Evolutionary conservation across 2,329 filamentous ascomycete species (phyloP), one percentile per base, ranked within the genome.

Genomic region (Hawksworthiomyces lignivorus): DNA sequence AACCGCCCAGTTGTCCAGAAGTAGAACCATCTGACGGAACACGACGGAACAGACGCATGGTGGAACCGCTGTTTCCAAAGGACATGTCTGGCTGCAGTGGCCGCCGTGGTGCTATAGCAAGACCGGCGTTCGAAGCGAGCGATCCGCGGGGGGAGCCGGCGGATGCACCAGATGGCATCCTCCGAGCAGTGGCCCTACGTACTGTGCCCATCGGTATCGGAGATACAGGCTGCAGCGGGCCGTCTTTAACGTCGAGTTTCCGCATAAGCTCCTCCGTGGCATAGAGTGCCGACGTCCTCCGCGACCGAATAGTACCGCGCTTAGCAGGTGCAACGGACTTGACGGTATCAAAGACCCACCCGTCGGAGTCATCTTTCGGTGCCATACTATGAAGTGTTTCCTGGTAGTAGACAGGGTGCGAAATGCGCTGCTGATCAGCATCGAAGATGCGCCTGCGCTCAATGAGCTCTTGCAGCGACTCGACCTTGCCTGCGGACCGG

Each of bases 341-440:
- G 56, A 97, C 80, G 0, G 90, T 97, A 56, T 96, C 90, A 58
- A 97, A 97, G 3, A 94, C 83, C 90, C 90, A 97, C 50, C 86
- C 89, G 49, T 95, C 87, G 14, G 85, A 72, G 5, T 88, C 82
- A 28, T 77, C 70, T 50, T 70, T 78, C 3, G 77, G 72, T 3
- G 75, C 72, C 41, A 94, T 75, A 8, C 77, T 81, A 52, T 83
- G 77, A 36, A 97, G 70, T 4, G 90, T 95, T 65, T 97, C 90
- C 54, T 95, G 89, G 62, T 97, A 97, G 62, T 90, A 94, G 54
- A 85, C 84, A 2, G 83, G 75, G 54, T 87, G 83, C 43, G 74
- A 77, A 39, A 77, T 76, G 44, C 80, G 73, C 47, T 77, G 80
- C 50, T 79, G 78, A 49, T 80, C 79, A 33, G 82, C 82, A 58